phyloP scores from a whole-genome alignment of 345 rosid genomes.

The Heritiera fomes region DNA sequence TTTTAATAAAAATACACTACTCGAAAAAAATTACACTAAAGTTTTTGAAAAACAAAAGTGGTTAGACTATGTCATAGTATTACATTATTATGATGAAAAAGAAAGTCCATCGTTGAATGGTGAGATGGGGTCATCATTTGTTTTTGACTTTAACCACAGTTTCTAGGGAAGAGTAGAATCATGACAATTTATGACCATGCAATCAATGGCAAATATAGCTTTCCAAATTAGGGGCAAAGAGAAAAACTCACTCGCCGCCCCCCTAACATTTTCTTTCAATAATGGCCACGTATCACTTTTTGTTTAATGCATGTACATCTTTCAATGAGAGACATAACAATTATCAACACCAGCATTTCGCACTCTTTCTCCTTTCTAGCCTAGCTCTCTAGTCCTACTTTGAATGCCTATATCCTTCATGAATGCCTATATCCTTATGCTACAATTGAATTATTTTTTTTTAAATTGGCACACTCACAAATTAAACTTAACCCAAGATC shows the following conservation, averaged over 20 bases:
- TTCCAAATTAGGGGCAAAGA: background rate
- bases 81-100: background rate
- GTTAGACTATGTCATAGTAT: background rate
- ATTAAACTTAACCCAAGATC: background rate
- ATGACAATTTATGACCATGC: conserved; percentile 1
- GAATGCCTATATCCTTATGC: conserved; percentile 2
- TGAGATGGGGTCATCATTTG: background rate
- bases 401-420: background rate
- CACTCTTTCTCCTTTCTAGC: background rate
- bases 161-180: conserved; percentile 9
- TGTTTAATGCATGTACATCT: background rate
- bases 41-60: background rate
- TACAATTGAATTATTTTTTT: background rate
- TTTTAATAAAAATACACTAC: too few species aligned
- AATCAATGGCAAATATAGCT: conserved; percentile 7
- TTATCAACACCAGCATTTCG: background rate
- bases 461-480: background rate
- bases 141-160: background rate
- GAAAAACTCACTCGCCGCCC: background rate
- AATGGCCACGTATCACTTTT: background rate
- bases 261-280: background rate
- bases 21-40: too few species aligned
- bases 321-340: conserved; percentile 8
- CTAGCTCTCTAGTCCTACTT: background rate
- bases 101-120: background rate